These are phyloP conservation scores for Naganishia liquefaciens DNA, from an alignment of 1,284 basidiomycete genomes.

Conservation along the genomic window DNA sequence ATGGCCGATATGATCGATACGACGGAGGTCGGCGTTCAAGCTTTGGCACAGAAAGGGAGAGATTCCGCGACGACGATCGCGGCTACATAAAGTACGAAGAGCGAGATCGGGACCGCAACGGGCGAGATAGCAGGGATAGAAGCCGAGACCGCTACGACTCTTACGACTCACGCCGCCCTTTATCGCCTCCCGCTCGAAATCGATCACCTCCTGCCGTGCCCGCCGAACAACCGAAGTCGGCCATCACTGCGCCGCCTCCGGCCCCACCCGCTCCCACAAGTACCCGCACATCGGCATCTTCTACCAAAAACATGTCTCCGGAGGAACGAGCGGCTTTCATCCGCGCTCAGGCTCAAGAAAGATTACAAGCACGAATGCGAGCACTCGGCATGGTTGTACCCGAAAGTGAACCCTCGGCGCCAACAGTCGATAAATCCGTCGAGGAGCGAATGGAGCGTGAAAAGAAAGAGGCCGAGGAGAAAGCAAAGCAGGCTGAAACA, in stretches of 20 bases:
- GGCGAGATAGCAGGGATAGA: conserved; percentile 37
- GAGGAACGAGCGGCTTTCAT: conserved; percentile 81
- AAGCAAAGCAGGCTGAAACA: conserved; percentile 68
- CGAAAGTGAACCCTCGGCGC: conserved; percentile 40
- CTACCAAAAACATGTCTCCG: conserved; percentile 73
- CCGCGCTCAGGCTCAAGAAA: conserved; percentile 76
- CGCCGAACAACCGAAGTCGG: conserved; percentile 41
- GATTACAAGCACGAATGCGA: conserved; percentile 82
- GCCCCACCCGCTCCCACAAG: conserved; percentile 58
- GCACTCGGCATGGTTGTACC: conserved; percentile 72
- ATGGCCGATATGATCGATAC: conserved; percentile 61
- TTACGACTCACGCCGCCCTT: conserved; percentile 33
- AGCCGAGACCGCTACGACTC: conserved; percentile 40
- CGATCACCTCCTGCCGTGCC: conserved; percentile 41
- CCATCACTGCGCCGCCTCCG: conserved; percentile 48
- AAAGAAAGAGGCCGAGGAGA: conserved; percentile 81
- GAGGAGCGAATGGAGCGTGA: conserved; percentile 80
- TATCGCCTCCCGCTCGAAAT: conserved; percentile 28
- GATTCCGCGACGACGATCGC: conserved; percentile 48
- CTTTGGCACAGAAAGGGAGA: conserved; percentile 49
- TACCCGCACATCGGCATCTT: conserved; percentile 59
- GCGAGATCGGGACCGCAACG: conserved; percentile 46
- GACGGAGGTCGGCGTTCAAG: conserved; percentile 34
- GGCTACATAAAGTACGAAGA: conserved; percentile 46
- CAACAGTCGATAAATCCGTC: conserved; percentile 67